These are phyloP conservation scores for Russula lepida DNA, from an alignment of 768 basidiomycete genomes.

Conservation along the genomic window DNA sequence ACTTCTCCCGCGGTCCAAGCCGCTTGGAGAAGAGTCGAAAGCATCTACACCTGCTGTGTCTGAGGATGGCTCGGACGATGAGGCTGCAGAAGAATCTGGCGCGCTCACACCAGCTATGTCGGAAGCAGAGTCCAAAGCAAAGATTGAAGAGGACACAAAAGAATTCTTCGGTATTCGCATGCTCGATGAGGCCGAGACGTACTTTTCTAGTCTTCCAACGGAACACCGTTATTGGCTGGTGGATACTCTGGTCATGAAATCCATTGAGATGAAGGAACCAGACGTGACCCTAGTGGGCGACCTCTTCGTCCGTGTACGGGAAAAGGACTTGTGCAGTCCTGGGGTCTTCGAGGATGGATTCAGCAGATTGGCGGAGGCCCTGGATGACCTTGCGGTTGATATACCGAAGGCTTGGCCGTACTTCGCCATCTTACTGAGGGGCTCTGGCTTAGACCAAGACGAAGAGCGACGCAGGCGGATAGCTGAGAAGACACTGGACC, in stretches of 20 bases:
- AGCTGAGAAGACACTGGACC: slow-evolving; percentile 52
- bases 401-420: slow-evolving; percentile 77
- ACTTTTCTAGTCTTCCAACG: slow-evolving; percentile 67
- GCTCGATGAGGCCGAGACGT: slow-evolving; percentile 79
- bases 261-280: slow-evolving; percentile 73
- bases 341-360: slow-evolving; percentile 72
- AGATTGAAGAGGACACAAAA: slow-evolving; percentile 73
- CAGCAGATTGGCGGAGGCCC: slow-evolving; percentile 53
- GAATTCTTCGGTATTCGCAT: slow-evolving; percentile 84
- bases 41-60: slow-evolving; percentile 39
- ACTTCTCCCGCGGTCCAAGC: slow-evolving; percentile 72
- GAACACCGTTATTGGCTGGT: slow-evolving; percentile 59
- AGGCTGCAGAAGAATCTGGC: slow-evolving; percentile 30
- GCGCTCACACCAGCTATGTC: slow-evolving; percentile 37
- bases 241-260: slow-evolving; percentile 62
- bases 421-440: slow-evolving; percentile 68
- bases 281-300: slow-evolving; percentile 73
- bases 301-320: slow-evolving; percentile 56
- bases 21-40: slow-evolving; percentile 38
- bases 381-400: slow-evolving; percentile 88
- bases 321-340: slow-evolving; percentile 50
- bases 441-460: slow-evolving; percentile 49
- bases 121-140: slow-evolving; percentile 59
- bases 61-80: slow-evolving; percentile 42
- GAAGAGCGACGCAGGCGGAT: slow-evolving; percentile 49